A percentile compares a stretch with the other conserved stretches of the same genome.
Conservation (phyloP, 2,329 filamentous ascomycete species). For the Alternaria burnsii region DNA sequence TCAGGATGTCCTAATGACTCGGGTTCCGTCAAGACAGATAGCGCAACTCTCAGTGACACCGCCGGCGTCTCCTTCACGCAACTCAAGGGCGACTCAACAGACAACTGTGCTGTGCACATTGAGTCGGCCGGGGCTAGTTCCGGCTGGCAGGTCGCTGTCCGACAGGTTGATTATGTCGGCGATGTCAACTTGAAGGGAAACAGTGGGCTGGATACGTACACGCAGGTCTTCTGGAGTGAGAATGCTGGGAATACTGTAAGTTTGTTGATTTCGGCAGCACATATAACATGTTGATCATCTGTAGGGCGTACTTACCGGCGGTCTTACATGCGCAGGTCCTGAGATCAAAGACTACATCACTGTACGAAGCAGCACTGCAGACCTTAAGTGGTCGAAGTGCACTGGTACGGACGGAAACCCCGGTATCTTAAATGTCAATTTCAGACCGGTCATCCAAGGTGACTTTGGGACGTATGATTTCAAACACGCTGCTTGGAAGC, state of each 20-base stretch:
- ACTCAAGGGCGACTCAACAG: constrained; percentile 34
- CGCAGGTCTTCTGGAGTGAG: constrained; percentile 42
- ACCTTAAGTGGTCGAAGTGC: constrained; percentile 43
- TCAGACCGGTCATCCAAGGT: constrained; percentile 39
- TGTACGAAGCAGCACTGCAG: constrained; percentile 29
- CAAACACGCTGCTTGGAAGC: constrained; percentile 38
- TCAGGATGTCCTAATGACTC: constrained; percentile 40
- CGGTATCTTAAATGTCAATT: constrained; percentile 45
- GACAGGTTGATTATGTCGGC: constrained; percentile 35
- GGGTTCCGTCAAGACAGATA: constrained; percentile 29
- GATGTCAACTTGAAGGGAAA: constrained; percentile 35
- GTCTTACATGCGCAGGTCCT: constrained; percentile 33
- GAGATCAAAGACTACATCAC: constrained; percentile 40
- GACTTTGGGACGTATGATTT: constrained; percentile 39
- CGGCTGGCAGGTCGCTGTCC: constrained; percentile 44
- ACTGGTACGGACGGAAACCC: constrained; percentile 36
- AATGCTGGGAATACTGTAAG: constrained; percentile 41
- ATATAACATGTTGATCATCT: neutral
- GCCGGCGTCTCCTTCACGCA: constrained; percentile 35
- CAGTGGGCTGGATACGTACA: constrained; percentile 35
- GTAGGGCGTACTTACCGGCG: constrained; percentile 31
- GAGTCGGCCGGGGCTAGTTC: constrained; percentile 30
- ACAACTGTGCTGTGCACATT: constrained; percentile 45
- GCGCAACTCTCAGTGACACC: constrained; percentile 30
- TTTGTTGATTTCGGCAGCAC: neutral